Evolutionary conservation across 2,329 filamentous ascomycete genomes (phyloP).

Genomic region (Pseudocercospora fijiensis): DNA sequence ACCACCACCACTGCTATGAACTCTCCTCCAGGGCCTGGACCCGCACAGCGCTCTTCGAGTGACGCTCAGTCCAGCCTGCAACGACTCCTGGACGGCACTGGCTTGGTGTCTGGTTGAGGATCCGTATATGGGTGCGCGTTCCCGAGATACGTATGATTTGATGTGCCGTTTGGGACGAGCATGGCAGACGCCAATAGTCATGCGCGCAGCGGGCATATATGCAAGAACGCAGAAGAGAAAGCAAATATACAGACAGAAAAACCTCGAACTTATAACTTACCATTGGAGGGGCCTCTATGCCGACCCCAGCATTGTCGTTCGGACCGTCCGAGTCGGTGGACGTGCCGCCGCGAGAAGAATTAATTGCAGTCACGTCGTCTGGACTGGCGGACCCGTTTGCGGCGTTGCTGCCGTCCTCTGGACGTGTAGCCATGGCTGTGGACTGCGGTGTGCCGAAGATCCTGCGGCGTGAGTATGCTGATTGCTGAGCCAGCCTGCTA

Average conservation of each 20-base stretch:
- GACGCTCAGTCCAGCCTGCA: slow-evolving; percentile 24
- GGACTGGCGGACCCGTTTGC: neutral
- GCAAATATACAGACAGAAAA: neutral
- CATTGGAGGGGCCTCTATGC: neutral
- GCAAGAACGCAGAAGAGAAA: neutral
- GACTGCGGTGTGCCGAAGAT: neutral
- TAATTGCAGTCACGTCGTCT: neutral
- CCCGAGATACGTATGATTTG: neutral
- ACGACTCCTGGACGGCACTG: slow-evolving; percentile 17
- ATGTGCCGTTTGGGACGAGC: neutral
- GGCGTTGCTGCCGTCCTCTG: neutral
- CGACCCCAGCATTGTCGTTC: neutral
- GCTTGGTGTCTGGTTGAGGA: neutral
- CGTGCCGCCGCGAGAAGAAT: neutral
- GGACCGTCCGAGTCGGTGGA: neutral
- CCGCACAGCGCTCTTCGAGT: slow-evolving; percentile 10
- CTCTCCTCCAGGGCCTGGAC: slow-evolving; percentile 2
- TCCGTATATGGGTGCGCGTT: neutral
- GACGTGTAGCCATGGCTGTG: neutral
- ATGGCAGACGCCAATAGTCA: neutral
- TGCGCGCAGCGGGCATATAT: neutral
- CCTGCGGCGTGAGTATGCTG: too few species aligned
- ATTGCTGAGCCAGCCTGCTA: too few species aligned
- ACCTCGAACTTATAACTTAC: neutral
- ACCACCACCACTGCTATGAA: slow-evolving; percentile 13